phyloP scores from a whole-genome alignment of 2,329 filamentous ascomycete genomes.

The Fusarium poae region DNA sequence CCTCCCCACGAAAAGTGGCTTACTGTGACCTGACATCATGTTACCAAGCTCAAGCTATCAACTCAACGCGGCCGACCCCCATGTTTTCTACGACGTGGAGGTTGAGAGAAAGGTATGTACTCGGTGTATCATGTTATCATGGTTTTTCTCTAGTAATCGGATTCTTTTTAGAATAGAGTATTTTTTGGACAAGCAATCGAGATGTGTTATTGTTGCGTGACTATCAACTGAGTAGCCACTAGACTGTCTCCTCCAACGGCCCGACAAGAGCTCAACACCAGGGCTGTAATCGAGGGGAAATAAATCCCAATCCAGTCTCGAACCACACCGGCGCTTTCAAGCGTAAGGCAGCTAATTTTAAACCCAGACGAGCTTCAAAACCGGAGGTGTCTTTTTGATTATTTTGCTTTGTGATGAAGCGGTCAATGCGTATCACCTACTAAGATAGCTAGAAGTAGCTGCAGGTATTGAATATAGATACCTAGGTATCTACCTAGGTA shows the following conservation, averaged over 20 bases:
- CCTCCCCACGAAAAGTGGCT: slow-evolving; percentile 43
- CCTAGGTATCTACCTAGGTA: slow-evolving; percentile 37
- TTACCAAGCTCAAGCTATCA: slow-evolving; percentile 39
- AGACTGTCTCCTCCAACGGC: slow-evolving; percentile 35
- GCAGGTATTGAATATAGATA: no score
- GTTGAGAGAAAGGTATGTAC: slow-evolving; percentile 19
- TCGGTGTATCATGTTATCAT: slow-evolving; percentile 33
- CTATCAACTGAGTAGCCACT: slow-evolving; percentile 17
- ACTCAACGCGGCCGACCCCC: slow-evolving; percentile 31
- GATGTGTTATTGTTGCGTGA: slow-evolving; percentile 18
- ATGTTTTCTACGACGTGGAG: slow-evolving; percentile 24
- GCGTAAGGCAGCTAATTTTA: slow-evolving; percentile 10
- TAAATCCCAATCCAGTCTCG: slow-evolving; percentile 20
- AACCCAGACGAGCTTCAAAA: slow-evolving; percentile 2
- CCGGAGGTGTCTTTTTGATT: slow-evolving; percentile 15
- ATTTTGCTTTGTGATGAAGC: slow-evolving; percentile 29
- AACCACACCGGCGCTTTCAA: slow-evolving; percentile 23
- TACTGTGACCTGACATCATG: slow-evolving; percentile 48
- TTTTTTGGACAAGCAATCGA: neutral
- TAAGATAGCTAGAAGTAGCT: slow-evolving; percentile 18
- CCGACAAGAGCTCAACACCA: slow-evolving; percentile 41
- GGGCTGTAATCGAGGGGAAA: slow-evolving; percentile 31
- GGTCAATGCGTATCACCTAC: slow-evolving; percentile 40
- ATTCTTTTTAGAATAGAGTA: neutral
- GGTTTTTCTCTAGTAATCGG: neutral